Base-by-base conservation (phyloP, 2,329 filamentous ascomycete species). In the Gremmenia infestans region DNA sequence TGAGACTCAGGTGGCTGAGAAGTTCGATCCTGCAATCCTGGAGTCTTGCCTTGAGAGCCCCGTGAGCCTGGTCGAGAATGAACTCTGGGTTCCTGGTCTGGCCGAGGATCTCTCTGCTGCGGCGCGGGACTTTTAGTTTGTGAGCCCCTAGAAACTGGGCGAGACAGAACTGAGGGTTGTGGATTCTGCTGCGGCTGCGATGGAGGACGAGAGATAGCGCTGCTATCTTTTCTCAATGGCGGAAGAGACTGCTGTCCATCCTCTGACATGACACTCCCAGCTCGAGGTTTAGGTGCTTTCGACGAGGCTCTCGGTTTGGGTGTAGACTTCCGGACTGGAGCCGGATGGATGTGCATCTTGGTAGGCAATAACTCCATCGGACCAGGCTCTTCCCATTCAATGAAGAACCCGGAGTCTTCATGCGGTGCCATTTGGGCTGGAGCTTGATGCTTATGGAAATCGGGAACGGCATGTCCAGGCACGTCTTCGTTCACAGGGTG, bases 291-390 rank as follows among this genome's bases (percentile, higher is more conserved):
- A 6, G 28, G 28, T 3, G 28, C 28, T 32, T 28, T 45, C 40
- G 45, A 36, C 15, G 36, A 71, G 61, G 68, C 53, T 19, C 63
- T 62, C 47, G 66, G 65, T 60, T 71, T 72, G 63, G 63, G 69
- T 57, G 75, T 62, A 47, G 54, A 60, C 45, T 63, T 64, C 45
- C 55, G 60, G 7, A 60, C 8, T 32, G 28, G 28, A 32, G 28
- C 28, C 1, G 28, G 55, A 25, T 61, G 57, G 52, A 60, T 57
- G 60, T 73, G 63, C 70, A 68, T 67, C 50, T 58, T 68, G 4
- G 67, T 71, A 12, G 72, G 70, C 7, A 75, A 63, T n/a, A 73
- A 66, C 55, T 77, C 76, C 39, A 73, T 64, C 12, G 74, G 71
- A 1, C 76, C 72, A 14, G 72, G 72, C 8, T 63, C 70, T 43